Evolutionary conservation across 176 grass and related monocot species (phyloP).

Genomic region (Rhynchospora tenuis): DNA sequence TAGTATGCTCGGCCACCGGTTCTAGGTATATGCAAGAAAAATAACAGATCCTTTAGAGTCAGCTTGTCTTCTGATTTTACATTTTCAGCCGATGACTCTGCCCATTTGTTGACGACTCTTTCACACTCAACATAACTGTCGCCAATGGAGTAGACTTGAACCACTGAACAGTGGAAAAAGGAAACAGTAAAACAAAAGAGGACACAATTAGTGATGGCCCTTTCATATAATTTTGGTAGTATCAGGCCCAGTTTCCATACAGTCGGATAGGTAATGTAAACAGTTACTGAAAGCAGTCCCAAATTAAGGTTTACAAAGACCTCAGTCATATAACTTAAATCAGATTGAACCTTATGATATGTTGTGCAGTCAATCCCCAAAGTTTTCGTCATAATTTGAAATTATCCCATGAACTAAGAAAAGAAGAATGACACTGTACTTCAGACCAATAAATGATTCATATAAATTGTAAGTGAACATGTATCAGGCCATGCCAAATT

Average conservation of each 20-base stretch:
- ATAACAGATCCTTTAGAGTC: slow-evolving; percentile 78
- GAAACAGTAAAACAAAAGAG: background rate
- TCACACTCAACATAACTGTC: slow-evolving; percentile 49
- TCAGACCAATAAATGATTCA: background rate
- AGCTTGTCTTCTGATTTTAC: slow-evolving; percentile 39
- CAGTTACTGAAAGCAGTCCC: background rate
- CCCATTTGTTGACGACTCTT: slow-evolving; percentile 61
- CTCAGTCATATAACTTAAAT: background rate
- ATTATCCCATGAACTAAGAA: too few relatives aligned
- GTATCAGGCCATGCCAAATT: too few relatives aligned
- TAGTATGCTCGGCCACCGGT: slow-evolving; percentile 90
- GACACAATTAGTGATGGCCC: background rate
- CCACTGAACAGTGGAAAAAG: background rate
- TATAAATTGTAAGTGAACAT: background rate
- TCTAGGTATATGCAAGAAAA: slow-evolving; percentile 92
- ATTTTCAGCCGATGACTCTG: slow-evolving; percentile 31
- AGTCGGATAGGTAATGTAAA: background rate
- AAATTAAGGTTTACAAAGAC: too few relatives aligned
- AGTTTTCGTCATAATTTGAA: too few relatives aligned
- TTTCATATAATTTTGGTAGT: background rate
- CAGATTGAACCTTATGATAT: background rate
- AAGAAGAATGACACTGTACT: background rate
- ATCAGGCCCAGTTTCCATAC: background rate
- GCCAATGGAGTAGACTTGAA: slow-evolving; percentile 22
- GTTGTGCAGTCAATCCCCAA: too few relatives aligned